Percentiles rank a stretch among this genome's conserved stretches.
Evolutionary conservation across 2,329 filamentous ascomycete genomes (phyloP).

Genomic region (Fusarium hainanense): DNA sequence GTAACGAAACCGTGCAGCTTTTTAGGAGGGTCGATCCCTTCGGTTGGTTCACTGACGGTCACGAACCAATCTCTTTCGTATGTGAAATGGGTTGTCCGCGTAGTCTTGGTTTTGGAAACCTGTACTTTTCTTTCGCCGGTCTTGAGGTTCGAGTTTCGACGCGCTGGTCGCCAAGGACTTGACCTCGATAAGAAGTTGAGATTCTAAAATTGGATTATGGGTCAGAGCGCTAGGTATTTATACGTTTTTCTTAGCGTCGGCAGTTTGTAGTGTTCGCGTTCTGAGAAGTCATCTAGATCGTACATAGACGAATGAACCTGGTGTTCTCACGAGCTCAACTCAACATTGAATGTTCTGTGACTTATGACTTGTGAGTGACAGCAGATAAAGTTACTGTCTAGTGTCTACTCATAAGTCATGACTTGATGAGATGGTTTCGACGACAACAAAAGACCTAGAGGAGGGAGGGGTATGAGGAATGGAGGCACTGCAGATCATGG

Average conservation of each 20-base stretch:
- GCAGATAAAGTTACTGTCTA: not conserved
- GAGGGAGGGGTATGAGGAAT: slow-evolving; percentile 7
- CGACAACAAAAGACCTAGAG: not conserved
- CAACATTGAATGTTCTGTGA: not conserved
- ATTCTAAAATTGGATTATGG: not conserved
- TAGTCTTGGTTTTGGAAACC: too few relatives aligned
- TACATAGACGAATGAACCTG: not conserved
- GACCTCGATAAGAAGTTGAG: not conserved
- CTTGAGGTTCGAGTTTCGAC: not conserved
- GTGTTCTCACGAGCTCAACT: not conserved
- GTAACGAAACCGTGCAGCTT: not conserved
- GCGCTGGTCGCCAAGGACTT: not conserved
- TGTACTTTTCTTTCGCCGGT: not conserved
- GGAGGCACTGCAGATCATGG: slow-evolving; percentile 4
- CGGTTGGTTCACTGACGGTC: not conserved
- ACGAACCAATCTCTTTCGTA: too few relatives aligned
- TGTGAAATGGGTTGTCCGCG: too few relatives aligned
- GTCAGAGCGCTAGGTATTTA: not conserved
- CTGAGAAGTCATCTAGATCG: not conserved
- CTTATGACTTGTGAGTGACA: not conserved
- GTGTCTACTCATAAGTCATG: not conserved
- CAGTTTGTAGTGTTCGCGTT: not conserved
- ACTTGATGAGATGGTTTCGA: not conserved
- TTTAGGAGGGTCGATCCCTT: not conserved
- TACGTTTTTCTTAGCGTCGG: not conserved